phyloP scores from a whole-genome alignment of 441 rosid species.

The Biscutella laevigata region DNA sequence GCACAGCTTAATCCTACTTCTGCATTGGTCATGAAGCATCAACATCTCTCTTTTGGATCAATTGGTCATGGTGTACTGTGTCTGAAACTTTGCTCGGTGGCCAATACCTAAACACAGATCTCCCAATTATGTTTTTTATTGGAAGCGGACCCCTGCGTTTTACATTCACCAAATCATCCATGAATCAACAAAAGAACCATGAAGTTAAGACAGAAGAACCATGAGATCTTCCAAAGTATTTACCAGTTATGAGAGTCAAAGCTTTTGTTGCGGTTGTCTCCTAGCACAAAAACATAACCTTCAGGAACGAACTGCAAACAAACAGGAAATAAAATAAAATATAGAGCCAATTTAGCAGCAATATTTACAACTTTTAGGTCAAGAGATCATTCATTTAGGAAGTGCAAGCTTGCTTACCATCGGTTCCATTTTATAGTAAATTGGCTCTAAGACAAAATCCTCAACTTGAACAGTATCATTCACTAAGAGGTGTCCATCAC shows the following conservation, averaged over 20 bases:
- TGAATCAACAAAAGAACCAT: background rate
- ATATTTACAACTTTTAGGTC: background rate
- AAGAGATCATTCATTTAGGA: background rate
- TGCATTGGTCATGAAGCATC: constrained; percentile 31
- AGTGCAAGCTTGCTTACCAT: constrained; percentile 28
- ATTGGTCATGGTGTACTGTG: constrained; percentile 33
- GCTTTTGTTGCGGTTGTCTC: constrained; percentile 69
- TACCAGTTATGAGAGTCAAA: constrained; percentile 71
- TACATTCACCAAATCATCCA: constrained; percentile 12
- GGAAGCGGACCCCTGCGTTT: constrained; percentile 71
- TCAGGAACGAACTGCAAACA: constrained; percentile 48
- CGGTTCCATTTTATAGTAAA: constrained; percentile 44
- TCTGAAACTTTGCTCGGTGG: constrained; percentile 73
- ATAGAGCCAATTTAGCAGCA: background rate
- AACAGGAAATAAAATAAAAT: background rate
- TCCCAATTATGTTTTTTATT: constrained; percentile 45
- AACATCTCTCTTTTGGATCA: constrained; percentile 24
- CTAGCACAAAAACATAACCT: constrained; percentile 60
- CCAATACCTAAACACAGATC: constrained; percentile 63
- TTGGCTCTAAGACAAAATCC: constrained; percentile 51
- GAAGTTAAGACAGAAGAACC: background rate
- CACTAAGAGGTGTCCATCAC: constrained; percentile 48
- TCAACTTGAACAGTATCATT: constrained; percentile 43
- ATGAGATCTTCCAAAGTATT: background rate
- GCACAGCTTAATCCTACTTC: constrained; percentile 13